Conservation (phyloP, 805 yeast genomes). For the Candida nemodendra region DNA sequence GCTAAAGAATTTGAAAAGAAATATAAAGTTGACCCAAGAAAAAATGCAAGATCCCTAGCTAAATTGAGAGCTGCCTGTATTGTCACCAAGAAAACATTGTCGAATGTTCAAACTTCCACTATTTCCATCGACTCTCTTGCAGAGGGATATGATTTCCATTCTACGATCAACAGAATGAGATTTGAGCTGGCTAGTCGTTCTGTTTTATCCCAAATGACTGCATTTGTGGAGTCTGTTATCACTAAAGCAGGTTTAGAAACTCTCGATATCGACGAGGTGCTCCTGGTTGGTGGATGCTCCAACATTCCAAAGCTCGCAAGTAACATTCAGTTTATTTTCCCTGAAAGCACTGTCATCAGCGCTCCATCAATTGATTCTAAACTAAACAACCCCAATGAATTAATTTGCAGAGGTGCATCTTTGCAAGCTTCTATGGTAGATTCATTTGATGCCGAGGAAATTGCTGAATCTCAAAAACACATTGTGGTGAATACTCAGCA, state of each 20-base stretch:
- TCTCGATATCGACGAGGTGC: conserved; percentile 84
- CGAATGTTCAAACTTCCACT: conserved; percentile 83
- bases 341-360: conserved; percentile 69
- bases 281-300: conserved; percentile 91
- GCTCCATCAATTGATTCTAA: conserved; percentile 79
- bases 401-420: conserved; percentile 92
- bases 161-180: conserved; percentile 90
- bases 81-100: conserved; percentile 84
- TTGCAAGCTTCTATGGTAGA: conserved; percentile 89
- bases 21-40: conserved; percentile 74
- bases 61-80: conserved; percentile 83
- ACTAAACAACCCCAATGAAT: conserved; percentile 84
- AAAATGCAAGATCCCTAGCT: conserved; percentile 80
- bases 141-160: conserved; percentile 90
- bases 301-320: conserved; percentile 88
- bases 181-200: conserved; percentile 84
- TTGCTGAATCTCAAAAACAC: conserved; percentile 77
- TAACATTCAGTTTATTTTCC: conserved; percentile 72
- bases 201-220: conserved; percentile 71
- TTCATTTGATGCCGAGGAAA: conserved; percentile 79
- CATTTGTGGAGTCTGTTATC: conserved; percentile 72
- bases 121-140: conserved; percentile 94
- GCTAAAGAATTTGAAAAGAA: conserved; percentile 95
- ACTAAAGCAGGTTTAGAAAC: conserved; percentile 81
- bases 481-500: conserved; percentile 88